Evolutionary conservation across 2,329 filamentous ascomycete species (phyloP).

Genomic region (Boeremia lycopersici): DNA sequence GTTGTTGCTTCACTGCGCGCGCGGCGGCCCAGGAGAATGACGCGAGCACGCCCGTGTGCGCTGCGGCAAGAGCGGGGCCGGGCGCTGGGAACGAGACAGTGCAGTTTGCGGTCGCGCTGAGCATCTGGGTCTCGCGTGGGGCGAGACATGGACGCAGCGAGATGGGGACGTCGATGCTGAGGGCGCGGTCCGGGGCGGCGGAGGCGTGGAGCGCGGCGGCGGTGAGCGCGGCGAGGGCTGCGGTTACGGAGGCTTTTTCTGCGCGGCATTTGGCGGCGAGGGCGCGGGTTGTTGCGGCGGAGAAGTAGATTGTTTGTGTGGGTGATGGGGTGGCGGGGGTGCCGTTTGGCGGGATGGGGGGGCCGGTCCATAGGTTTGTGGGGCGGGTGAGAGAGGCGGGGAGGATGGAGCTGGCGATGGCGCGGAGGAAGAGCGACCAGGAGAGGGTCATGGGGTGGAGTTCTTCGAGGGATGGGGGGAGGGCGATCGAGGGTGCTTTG

Average conservation of each 20-base stretch:
- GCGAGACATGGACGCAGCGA: slow-evolving; percentile 48
- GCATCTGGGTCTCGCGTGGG: slow-evolving; percentile 6
- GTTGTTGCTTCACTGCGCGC: slow-evolving; percentile 19
- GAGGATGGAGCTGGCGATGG: slow-evolving; percentile 44
- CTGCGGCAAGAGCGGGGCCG: too few relatives aligned
- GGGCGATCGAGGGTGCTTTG: slow-evolving; percentile 20
- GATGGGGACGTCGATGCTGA: slow-evolving; percentile 46
- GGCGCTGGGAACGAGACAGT: not conserved
- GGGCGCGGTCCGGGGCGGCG: slow-evolving; percentile 35
- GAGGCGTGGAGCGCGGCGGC: slow-evolving; percentile 46
- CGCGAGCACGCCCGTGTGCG: not conserved
- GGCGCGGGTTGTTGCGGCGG: slow-evolving; percentile 32
- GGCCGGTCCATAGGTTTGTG: not conserved
- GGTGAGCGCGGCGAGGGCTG: slow-evolving; percentile 47
- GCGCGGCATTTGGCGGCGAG: slow-evolving; percentile 45
- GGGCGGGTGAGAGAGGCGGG: not conserved
- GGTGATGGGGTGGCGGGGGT: not conserved
- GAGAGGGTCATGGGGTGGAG: slow-evolving; percentile 50
- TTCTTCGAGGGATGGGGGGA: slow-evolving; percentile 51
- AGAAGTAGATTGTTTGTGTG: slow-evolving; percentile 32
- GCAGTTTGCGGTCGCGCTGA: not conserved
- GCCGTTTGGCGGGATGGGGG: not conserved
- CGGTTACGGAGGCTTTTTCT: slow-evolving; percentile 51
- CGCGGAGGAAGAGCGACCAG: slow-evolving; percentile 41
- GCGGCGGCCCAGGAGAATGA: slow-evolving; percentile 32